Evolutionary conservation across 768 basidiomycete species (phyloP).

Genomic region (Suillus plorans): DNA sequence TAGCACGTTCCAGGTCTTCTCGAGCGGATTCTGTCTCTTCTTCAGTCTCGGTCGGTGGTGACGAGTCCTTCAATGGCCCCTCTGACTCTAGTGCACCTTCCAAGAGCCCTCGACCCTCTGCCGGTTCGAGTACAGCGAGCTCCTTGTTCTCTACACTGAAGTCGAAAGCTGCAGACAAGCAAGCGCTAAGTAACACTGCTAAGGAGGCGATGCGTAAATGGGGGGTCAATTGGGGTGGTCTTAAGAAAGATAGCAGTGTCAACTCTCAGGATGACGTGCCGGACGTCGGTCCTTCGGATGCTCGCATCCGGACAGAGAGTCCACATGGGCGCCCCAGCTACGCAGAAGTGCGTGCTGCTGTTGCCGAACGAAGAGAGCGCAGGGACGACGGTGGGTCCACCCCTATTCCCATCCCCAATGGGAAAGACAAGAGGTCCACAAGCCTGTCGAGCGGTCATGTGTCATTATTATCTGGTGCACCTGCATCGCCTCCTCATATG

Average conservation of each 20-base stretch:
- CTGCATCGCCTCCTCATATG: conserved; percentile 24
- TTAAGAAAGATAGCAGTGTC: conserved; percentile 52
- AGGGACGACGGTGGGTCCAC: conserved; percentile 20
- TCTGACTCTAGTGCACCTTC: conserved; percentile 31
- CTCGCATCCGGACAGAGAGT: conserved; percentile 34
- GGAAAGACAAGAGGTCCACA: conserved; percentile 20
- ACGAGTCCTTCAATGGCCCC: conserved; percentile 28
- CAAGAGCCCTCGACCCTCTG: conserved; percentile 44
- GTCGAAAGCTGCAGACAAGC: conserved; percentile 77
- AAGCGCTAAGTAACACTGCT: conserved; percentile 80
- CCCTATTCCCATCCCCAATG: conserved; percentile 36
- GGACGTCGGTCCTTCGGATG: conserved; percentile 41
- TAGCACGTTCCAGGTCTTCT: conserved; percentile 26
- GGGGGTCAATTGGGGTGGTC: conserved; percentile 77
- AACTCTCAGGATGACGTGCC: conserved; percentile 39
- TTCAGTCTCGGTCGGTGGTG: conserved; percentile 27
- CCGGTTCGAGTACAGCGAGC: conserved; percentile 33
- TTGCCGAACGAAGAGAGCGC: conserved; percentile 60
- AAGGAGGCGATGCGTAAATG: conserved; percentile 92
- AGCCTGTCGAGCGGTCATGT: conserved; percentile 26
- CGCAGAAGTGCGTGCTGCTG: conserved; percentile 76
- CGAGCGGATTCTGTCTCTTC: conserved; percentile 38
- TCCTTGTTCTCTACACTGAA: conserved; percentile 79
- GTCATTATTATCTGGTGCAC: conserved; percentile 24
- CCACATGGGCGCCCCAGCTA: conserved; percentile 57